Conservation (phyloP, 2,329 filamentous ascomycete genomes). For the Hymenoscyphus occultus region DNA sequence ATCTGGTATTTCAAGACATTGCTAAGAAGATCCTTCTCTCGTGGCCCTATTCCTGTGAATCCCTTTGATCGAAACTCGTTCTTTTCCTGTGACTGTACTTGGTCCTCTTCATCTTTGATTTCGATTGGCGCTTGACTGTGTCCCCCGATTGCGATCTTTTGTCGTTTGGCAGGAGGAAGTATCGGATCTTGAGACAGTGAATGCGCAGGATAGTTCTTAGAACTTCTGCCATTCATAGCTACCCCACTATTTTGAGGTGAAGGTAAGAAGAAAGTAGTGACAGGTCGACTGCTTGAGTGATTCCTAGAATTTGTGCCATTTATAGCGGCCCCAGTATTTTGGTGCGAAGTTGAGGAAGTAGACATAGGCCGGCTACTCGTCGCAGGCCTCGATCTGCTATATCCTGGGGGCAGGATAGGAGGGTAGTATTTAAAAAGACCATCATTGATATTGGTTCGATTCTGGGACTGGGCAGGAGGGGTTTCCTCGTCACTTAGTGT, state of each 20-base stretch:
- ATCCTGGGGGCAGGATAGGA: not conserved
- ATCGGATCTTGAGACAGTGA: not conserved
- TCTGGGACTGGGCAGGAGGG: not conserved
- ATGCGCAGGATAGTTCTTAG: not conserved
- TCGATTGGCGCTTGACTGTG: not conserved
- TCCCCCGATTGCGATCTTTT: not conserved
- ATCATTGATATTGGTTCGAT: not conserved
- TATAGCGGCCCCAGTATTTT: not conserved
- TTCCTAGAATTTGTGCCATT: not conserved
- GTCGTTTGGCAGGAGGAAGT: not conserved
- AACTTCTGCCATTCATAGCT: too few species aligned
- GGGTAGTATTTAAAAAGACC: not conserved
- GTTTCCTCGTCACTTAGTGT: slow-evolving; percentile 6
- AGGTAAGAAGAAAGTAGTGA: too few species aligned
- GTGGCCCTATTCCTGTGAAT: not conserved
- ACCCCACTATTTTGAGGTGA: too few species aligned
- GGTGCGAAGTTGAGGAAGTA: not conserved
- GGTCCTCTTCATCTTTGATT: not conserved
- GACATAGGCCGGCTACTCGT: not conserved
- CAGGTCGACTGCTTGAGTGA: too few species aligned
- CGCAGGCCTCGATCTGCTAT: not conserved
- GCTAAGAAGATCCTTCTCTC: not conserved
- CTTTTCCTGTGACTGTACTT: too few species aligned
- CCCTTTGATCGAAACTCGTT: too few species aligned
- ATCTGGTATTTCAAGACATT: slow-evolving; percentile 16